Percentiles rank a stretch among this genome's conserved stretches.
Evolutionary conservation across 768 basidiomycete genomes (phyloP).

Genomic region (Mycena galericulata): DNA sequence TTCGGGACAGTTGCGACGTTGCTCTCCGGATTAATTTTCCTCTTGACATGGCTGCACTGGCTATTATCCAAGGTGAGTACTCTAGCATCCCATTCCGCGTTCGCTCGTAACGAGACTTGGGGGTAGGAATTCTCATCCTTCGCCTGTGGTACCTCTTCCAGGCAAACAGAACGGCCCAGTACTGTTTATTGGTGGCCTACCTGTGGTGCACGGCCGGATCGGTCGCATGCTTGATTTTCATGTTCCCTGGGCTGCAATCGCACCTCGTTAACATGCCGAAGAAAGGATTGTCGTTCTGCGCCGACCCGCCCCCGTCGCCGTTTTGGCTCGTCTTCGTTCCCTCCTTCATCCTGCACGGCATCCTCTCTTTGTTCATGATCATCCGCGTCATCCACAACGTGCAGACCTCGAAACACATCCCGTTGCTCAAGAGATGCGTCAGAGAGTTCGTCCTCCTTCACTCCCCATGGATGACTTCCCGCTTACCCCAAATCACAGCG

Average conservation of each 20-base stretch:
- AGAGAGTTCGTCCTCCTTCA: constrained; percentile 22
- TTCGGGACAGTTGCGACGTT: constrained; percentile 26
- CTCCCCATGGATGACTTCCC: not conserved
- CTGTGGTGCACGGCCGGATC: constrained; percentile 28
- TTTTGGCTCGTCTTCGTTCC: constrained; percentile 35
- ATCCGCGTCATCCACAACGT: constrained; percentile 28
- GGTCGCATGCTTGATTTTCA: constrained; percentile 3
- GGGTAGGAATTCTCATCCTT: constrained; percentile 31
- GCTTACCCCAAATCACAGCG: constrained; percentile 6
- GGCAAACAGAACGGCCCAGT: constrained; percentile 12
- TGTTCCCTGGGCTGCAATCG: constrained; percentile 29
- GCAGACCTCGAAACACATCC: constrained; percentile 24
- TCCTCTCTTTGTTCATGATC: constrained; percentile 34
- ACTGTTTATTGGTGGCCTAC: constrained; percentile 24
- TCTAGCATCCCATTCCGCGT: not conserved
- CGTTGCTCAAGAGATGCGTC: constrained; percentile 25
- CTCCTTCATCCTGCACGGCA: constrained; percentile 30
- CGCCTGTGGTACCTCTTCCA: constrained; percentile 34
- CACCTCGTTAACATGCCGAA: constrained; percentile 29
- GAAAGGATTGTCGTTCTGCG: constrained; percentile 27
- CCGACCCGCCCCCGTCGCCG: constrained; percentile 28
- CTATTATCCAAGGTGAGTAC: constrained; percentile 31
- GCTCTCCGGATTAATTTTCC: constrained; percentile 34
- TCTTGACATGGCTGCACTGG: constrained; percentile 26
- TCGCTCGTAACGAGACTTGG: not conserved